Evolutionary conservation across 148 eudicot genomes (phyloP), one percentile per base, ranked within the genome.

Genomic region (Heliamphora exappendiculata): DNA sequence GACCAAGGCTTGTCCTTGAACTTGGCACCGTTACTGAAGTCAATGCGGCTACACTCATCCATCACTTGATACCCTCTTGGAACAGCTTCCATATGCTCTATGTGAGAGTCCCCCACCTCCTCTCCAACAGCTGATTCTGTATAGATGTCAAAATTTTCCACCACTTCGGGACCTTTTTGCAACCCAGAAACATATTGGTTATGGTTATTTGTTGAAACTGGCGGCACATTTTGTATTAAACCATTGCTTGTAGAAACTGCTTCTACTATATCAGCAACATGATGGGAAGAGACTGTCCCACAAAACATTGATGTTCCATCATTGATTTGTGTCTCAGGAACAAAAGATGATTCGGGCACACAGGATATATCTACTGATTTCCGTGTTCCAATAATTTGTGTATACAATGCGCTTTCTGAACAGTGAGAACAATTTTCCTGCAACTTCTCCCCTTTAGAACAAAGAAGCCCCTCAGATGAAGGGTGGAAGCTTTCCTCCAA

Each of bases 31-130:
- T 75, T 84, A 79, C 36, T 80, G 77, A 92, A 91, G 76, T 86
- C 89, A 78, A 92, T 85, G 33, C 96, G 96, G 75, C 98, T 95
- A 80, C 98, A 95, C 79, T 95, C 98, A 67, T 95, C 98, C 94
- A 92, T 79, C 33, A 78, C 79, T 75, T 81, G 93, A 85, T 83
- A 86, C 17, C 85, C 87, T 67, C 88, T 86, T 64, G 86, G 82
- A 78, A 79, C 80, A 82, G 84, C 81, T 51, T 76, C 87, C 65
- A 57, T 71, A 65, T 73, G 77, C 76, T 88, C 91, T 67, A 55
- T 76, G 55, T 85, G 82, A 72, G 89, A 85, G 78, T 92, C 96
- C 44, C 87, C 89, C 45, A 83, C 84, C 79, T 89, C 91, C 80
- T 87, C 96, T 82, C 75, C 79, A 59, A 57, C 45, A 60, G 70